Conservation (phyloP, 2,329 filamentous ascomycete genomes). For the Penicillium sp. region DNA sequence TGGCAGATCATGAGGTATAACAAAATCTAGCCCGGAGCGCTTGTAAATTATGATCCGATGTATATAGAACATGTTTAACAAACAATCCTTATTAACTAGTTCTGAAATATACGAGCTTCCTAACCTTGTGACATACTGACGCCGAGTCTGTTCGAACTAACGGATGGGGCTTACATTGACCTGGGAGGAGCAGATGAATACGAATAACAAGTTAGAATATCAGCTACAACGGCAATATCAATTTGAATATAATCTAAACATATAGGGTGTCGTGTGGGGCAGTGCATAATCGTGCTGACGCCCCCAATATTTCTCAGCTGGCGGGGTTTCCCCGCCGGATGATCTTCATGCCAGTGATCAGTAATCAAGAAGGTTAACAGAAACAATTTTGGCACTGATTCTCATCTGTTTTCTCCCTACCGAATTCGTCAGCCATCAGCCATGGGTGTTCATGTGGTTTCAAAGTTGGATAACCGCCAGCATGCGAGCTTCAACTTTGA, state of each 20-base stretch:
- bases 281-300: background rate
- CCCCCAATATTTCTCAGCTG: background rate
- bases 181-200: background rate
- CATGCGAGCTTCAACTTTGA: conserved; percentile 19
- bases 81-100: no score
- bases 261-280: background rate
- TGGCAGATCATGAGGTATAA: no score
- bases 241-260: background rate
- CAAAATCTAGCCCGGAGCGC: no score
- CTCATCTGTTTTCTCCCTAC: background rate
- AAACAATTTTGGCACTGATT: background rate
- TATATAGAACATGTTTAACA: no score
- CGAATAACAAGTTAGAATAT: background rate
- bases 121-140: no score
- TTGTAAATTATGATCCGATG: no score
- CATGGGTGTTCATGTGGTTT: conserved; percentile 31
- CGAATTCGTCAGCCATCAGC: background rate
- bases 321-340: background rate
- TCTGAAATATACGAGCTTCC: no score
- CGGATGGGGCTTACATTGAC: no score
- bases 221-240: no score
- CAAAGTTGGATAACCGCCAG: conserved; percentile 28
- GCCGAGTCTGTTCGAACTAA: no score
- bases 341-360: background rate
- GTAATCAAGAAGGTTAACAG: background rate